Evolutionary conservation across 2,329 filamentous ascomycete species (phyloP), one percentile per base, ranked within the genome.

Genomic region (Rutstroemia sp.): DNA sequence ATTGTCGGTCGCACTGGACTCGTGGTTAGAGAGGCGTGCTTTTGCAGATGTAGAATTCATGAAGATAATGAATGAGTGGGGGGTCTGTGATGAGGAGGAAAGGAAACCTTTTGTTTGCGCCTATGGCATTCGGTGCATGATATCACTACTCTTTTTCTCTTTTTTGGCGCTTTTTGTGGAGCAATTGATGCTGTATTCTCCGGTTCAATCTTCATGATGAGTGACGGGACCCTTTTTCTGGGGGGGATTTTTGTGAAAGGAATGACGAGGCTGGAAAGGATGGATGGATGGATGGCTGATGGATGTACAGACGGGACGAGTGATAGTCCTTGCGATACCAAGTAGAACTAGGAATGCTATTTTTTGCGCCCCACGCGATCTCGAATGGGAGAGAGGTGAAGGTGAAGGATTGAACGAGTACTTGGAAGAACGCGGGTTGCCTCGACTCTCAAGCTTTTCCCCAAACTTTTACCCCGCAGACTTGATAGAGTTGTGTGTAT

Each of bases 71-170:
- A 27, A 27, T 27, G 12, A n/a, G 21, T 9, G 4, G 23, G 9
- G 19, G 12, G 21, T 46, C 19, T 14, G 42, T 42, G 18, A 30
- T 12, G 23, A 49, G 44, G 18, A 41, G 18, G 12, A 38, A 18
- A 27, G 16, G 21, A 5, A 60, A 67, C 67, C 66, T 69, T 69
- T 58, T 69, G 67, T 66, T 86, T 86, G 58, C 82, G 75, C 59
- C 82, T 74, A 68, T 85, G 82, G 62, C 82, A 86, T 66, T 86
- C 82, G 10, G 77, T 81, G 63, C 82, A 86, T 7, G 80, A 84
- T 57, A 85, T 81, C 46, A 85, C 80, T 44, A 81, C 74, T 41
- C 82, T 75, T 64, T 79, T 77, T 61, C 82, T 74, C 70, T 85
- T 85, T 56, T 79, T 58, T n/a, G 65, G 65, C 1, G 62, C 57